These are phyloP conservation scores for Grammothele lineata DNA, from an alignment of 768 basidiomycete genomes.

Conservation along the genomic window DNA sequence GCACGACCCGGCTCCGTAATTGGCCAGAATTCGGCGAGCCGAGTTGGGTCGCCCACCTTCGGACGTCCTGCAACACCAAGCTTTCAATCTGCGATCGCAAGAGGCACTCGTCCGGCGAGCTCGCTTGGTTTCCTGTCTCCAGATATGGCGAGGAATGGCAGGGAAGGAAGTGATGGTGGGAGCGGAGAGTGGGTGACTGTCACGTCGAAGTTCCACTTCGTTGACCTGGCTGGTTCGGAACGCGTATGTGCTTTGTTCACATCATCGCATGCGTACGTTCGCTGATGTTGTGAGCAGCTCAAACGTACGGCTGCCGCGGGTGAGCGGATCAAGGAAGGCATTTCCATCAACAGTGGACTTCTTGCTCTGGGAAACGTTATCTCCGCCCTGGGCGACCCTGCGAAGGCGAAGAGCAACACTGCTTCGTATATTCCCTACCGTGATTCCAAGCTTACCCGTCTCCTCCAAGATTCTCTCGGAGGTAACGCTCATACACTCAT, in stretches of 20 bases:
- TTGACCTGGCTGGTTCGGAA: constrained; percentile 96
- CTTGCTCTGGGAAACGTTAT: constrained; percentile 98
- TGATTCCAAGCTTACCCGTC: constrained; percentile 95
- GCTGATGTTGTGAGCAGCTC: no score
- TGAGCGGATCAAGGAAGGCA: constrained; percentile 98
- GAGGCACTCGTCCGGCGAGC: constrained; percentile 74
- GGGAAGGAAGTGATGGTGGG: constrained; percentile 43
- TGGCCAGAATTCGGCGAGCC: constrained; percentile 34
- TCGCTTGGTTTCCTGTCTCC: constrained; percentile 66
- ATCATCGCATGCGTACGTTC: no score
- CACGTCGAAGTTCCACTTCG: constrained; percentile 96
- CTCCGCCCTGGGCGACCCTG: constrained; percentile 92
- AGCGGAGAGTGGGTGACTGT: constrained; percentile 83
- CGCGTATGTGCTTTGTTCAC: constrained; percentile 64
- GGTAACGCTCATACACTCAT: constrained; percentile 98
- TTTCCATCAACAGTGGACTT: constrained; percentile 96
- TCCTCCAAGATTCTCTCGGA: constrained; percentile 94
- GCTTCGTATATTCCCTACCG: constrained; percentile 94
- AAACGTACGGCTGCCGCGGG: constrained; percentile 96
- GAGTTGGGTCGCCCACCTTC: constrained; percentile 75
- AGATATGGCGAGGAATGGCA: constrained; percentile 35
- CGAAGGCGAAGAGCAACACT: constrained; percentile 77
- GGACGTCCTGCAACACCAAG: constrained; percentile 78
- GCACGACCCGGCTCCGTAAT: constrained; percentile 82
- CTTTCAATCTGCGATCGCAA: constrained; percentile 69